A percentile compares a stretch with the other conserved stretches of the same genome.
These are phyloP conservation scores for Parastagonospora nodorum DNA, from an alignment of 2,329 filamentous ascomycete species.

Conservation along the genomic window DNA sequence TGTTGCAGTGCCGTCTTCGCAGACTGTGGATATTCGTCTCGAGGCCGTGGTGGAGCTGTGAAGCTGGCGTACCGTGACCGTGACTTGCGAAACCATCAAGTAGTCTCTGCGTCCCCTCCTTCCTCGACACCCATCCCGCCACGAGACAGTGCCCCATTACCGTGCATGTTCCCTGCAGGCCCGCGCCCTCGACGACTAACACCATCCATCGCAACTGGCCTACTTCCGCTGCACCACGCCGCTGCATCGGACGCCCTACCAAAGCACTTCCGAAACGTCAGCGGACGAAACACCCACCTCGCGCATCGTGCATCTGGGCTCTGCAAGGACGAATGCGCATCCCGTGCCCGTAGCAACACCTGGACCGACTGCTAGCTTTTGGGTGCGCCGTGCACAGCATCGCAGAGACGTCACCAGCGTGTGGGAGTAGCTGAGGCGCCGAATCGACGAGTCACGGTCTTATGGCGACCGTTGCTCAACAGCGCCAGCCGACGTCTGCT, in stretches of 20 bases:
- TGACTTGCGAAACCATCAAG: conserved; percentile 17
- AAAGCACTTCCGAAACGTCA: conserved; percentile 35
- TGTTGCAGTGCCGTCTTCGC: neutral
- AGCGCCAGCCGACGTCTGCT: conserved; percentile 38
- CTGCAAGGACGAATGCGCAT: conserved; percentile 23
- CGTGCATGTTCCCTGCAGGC: conserved; percentile 3
- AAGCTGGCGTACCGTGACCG: conserved; percentile 13
- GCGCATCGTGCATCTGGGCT: conserved; percentile 19
- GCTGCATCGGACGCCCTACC: conserved; percentile 10
- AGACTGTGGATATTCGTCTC: conserved; percentile 1
- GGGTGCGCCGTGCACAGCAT: neutral
- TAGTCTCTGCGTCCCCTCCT: conserved; percentile 19
- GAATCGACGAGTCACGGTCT: conserved; percentile 22
- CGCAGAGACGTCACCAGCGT: conserved; percentile 14
- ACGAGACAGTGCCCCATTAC: conserved; percentile 15
- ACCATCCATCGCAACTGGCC: conserved; percentile 4
- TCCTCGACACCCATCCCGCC: conserved; percentile 6
- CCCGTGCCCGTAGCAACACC: conserved; percentile 2
- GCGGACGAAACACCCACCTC: conserved; percentile 16
- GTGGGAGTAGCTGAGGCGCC: conserved; percentile 16
- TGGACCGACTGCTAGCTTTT: conserved; percentile 4
- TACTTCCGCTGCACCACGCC: conserved; percentile 9
- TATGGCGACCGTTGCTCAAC: conserved; percentile 46
- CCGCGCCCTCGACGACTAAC: conserved; percentile 6
- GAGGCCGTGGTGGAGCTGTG: conserved; percentile 15